Percentiles rank a stretch among this genome's conserved stretches.
Conservation (phyloP, 805 yeast species). For the Barnettozyma sucrosica region DNA sequence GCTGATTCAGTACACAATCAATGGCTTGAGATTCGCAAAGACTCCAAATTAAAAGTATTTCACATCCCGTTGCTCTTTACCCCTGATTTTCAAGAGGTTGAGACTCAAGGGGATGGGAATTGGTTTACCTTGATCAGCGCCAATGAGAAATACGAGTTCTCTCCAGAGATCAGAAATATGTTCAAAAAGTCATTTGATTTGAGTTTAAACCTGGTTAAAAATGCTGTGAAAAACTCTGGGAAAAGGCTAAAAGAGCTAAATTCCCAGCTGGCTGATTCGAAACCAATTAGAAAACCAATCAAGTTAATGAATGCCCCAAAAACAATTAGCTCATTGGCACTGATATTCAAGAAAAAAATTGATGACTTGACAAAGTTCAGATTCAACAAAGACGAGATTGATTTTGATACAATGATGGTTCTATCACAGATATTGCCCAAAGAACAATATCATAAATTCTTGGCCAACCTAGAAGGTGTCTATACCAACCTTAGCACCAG, state of each 20-base stretch:
- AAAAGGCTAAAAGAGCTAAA: slow-evolving; percentile 8
- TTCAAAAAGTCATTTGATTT: slow-evolving; percentile 5
- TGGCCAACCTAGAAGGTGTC: slow-evolving; percentile 4
- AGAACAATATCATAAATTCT: slow-evolving; percentile 5
- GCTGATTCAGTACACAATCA: slow-evolving; percentile 11
- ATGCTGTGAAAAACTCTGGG: slow-evolving; percentile 8
- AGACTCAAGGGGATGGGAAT: background rate
- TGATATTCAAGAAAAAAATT: slow-evolving; percentile 8
- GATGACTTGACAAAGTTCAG: slow-evolving; percentile 7
- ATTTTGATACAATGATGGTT: slow-evolving; percentile 14
- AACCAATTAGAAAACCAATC: slow-evolving; percentile 8
- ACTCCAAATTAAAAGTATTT: slow-evolving; percentile 4
- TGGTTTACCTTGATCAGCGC: slow-evolving; percentile 14
- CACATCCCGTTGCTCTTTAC: slow-evolving; percentile 17
- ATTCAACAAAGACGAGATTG: slow-evolving; percentile 8
- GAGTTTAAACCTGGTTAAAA: slow-evolving; percentile 5
- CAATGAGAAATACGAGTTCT: slow-evolving; percentile 11
- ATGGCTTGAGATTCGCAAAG: slow-evolving; percentile 14
- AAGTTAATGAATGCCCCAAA: slow-evolving; percentile 6
- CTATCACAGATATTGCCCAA: slow-evolving; percentile 9
- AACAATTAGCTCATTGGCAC: slow-evolving; percentile 1
- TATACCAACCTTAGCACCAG: slow-evolving; percentile 3
- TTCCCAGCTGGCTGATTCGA: slow-evolving; percentile 1
- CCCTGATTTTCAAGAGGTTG: slow-evolving; percentile 6
- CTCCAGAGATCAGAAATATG: slow-evolving; percentile 6